Conservation (phyloP, 352 stramenopile species). For the Phytophthora pinifolia region DNA sequence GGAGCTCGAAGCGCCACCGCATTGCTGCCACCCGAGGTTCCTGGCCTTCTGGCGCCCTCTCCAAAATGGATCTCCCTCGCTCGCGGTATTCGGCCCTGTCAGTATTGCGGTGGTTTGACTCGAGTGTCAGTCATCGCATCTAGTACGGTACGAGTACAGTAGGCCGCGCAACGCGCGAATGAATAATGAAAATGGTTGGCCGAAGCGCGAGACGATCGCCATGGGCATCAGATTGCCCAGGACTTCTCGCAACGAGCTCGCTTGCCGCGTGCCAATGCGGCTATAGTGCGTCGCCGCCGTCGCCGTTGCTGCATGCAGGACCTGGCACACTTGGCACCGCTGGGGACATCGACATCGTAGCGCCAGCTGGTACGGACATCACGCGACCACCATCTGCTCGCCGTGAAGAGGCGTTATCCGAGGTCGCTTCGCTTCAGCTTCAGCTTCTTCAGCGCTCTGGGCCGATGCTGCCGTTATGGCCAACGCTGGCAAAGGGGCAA, state of each 20-base stretch:
- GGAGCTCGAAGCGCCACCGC: too few species aligned
- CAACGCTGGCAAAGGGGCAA: too few species aligned
- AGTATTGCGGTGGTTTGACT: conserved; percentile 14
- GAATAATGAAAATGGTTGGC: conserved; percentile 3
- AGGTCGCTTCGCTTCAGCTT: too few species aligned
- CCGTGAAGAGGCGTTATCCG: conserved; percentile 1
- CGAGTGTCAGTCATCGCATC: conserved; percentile 4
- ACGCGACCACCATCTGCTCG: conserved; percentile 3
- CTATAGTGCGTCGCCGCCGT: not conserved
- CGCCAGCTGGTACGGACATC: not conserved
- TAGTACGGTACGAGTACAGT: conserved; percentile 23
- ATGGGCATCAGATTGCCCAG: not conserved
- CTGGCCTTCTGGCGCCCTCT: too few species aligned
- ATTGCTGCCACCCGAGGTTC: too few species aligned
- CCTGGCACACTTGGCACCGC: not conserved
- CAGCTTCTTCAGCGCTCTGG: too few species aligned
- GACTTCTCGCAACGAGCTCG: too few species aligned
- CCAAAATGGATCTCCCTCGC: too few species aligned
- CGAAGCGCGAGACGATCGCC: conserved; percentile 8
- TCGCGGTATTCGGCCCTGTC: too few species aligned
- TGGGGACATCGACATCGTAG: not conserved
- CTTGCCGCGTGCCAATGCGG: not conserved
- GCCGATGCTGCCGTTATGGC: too few species aligned
- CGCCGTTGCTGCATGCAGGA: too few species aligned
- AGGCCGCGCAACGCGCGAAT: conserved; percentile 8